Evolutionary conservation across 441 rosid species (phyloP).

Genomic region (Jatropha podagrica): DNA sequence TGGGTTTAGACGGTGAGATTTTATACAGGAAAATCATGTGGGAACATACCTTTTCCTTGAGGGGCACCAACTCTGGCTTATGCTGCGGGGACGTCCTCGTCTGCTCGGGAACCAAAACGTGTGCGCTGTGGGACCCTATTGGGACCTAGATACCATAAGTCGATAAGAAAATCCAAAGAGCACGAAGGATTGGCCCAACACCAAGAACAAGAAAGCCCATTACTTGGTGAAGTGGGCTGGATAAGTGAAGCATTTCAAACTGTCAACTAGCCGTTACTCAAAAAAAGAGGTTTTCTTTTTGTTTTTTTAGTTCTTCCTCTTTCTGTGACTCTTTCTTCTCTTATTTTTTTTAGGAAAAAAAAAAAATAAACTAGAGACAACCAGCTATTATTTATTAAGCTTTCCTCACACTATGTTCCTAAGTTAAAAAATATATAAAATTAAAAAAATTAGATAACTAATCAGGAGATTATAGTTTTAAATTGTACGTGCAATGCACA

Average conservation of each 20-base stretch:
- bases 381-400: neutral
- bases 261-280: constrained; percentile 12
- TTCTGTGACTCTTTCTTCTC: neutral
- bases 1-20: neutral
- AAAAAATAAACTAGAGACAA: neutral
- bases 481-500: neutral
- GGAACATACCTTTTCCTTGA: neutral
- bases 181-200: neutral
- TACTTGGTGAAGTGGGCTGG: neutral
- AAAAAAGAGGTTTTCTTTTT: neutral
- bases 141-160: neutral
- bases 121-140: neutral
- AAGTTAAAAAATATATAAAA: too few relatives aligned
- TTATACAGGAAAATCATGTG: neutral
- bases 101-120: constrained; percentile 4
- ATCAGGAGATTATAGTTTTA: neutral
- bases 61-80: neutral
- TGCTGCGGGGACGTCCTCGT: constrained; percentile 22
- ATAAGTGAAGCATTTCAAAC: neutral
- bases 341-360: neutral
- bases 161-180: neutral
- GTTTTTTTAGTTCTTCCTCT: neutral
- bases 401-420: neutral
- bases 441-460: too few relatives aligned
- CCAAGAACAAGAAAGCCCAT: neutral